These are phyloP conservation scores for Catenaria anguillulae DNA, from an alignment of 371 early-diverging fungal genomes.

Conservation along the genomic window DNA sequence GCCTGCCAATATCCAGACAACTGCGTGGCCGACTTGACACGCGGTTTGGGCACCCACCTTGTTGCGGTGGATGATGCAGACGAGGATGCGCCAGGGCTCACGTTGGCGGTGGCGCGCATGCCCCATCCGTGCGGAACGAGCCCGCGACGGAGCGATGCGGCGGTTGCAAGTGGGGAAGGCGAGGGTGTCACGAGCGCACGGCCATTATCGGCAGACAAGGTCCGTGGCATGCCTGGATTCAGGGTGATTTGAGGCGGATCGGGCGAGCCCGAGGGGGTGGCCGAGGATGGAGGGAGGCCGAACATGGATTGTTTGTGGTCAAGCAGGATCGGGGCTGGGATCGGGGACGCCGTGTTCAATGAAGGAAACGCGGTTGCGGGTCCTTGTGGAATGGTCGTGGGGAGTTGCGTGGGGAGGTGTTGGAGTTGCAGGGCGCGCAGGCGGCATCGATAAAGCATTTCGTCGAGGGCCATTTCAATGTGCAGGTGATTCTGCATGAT, in stretches of 20 bases:
- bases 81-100: neutral
- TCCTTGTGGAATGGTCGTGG: no score
- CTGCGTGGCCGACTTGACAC: neutral
- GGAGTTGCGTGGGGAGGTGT: no score
- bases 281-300: neutral
- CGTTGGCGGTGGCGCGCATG: neutral
- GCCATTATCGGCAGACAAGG: neutral
- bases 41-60: no score
- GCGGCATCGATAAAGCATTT: conserved; percentile 48
- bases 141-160: neutral
- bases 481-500: conserved; percentile 64
- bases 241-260: no score
- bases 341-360: no score
- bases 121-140: neutral
- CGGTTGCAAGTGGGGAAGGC: no score
- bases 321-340: neutral
- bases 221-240: no score
- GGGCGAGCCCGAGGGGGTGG: no score
- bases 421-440: conserved; percentile 29
- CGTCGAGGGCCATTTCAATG: conserved; percentile 60
- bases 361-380: no score
- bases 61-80: no score
- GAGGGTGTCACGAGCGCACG: neutral
- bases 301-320: neutral
- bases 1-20: neutral